phyloP scores from a whole-genome alignment of 169 alveolate genomes.

The Plasmodium ovale region DNA sequence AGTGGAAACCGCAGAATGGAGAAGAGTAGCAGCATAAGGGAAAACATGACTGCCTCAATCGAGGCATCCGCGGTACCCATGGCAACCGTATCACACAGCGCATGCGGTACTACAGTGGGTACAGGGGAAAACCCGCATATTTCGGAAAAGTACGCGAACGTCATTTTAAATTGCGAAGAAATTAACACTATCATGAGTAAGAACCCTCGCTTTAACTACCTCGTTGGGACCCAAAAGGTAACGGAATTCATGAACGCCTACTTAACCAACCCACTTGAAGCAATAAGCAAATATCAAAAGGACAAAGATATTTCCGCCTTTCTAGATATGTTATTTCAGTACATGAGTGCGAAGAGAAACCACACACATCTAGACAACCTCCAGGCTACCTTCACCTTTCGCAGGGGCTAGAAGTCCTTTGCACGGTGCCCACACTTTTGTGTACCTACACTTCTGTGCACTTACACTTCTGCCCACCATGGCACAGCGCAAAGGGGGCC shows the following conservation, averaged over 20 bases:
- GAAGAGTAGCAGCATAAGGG: not conserved
- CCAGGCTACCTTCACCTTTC: constrained; percentile 8
- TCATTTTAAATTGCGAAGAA: constrained; percentile 44
- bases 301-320: constrained; percentile 15
- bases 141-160: constrained; percentile 38
- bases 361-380: constrained; percentile 33
- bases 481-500: too few relatives aligned
- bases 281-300: constrained; percentile 31
- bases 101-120: too few relatives aligned
- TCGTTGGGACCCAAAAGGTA: constrained; percentile 8
- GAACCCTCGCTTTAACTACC: constrained; percentile 12
- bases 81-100: too few relatives aligned
- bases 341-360: constrained; percentile 55
- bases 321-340: constrained; percentile 28
- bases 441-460: too few relatives aligned
- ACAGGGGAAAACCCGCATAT: not conserved
- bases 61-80: too few relatives aligned
- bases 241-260: constrained; percentile 37
- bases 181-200: constrained; percentile 18
- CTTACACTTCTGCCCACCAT: too few relatives aligned
- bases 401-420: too few relatives aligned
- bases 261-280: constrained; percentile 31
- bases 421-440: too few relatives aligned
- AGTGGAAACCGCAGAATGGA: not conserved
- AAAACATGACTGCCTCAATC: not conserved